Percentiles rank a stretch among this genome's conserved stretches.
Conservation (phyloP, 768 basidiomycete genomes). For the Panellus pusillus region DNA sequence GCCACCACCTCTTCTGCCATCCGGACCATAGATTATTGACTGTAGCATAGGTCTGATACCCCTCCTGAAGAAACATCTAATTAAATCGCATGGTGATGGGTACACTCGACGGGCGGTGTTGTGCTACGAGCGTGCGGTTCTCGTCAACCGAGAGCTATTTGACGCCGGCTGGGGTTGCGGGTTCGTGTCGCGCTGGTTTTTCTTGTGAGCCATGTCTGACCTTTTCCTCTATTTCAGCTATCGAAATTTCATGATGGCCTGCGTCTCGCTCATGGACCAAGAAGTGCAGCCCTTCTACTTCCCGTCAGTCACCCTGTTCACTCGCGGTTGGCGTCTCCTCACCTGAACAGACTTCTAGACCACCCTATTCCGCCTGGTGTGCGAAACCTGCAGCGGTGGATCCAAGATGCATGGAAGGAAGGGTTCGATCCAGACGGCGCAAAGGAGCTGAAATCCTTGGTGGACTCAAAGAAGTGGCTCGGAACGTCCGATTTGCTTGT, state of each 20-base stretch:
- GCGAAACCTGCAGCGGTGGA: constrained; percentile 71
- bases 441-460: constrained; percentile 52
- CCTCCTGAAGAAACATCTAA: constrained; percentile 56
- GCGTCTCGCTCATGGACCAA: constrained; percentile 71
- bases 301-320: constrained; percentile 22
- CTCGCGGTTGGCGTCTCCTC: neutral
- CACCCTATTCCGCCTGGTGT: constrained; percentile 64
- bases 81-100: constrained; percentile 50
- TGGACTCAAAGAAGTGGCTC: constrained; percentile 70
- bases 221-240: constrained; percentile 48
- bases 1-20: neutral
- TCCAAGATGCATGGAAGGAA: constrained; percentile 78
- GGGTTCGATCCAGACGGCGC: constrained; percentile 79
- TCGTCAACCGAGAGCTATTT: constrained; percentile 57
- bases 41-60: constrained; percentile 57
- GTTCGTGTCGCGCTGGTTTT: constrained; percentile 33
- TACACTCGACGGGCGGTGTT: constrained; percentile 56
- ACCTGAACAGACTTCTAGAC: constrained; percentile 42
- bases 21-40: neutral
- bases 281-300: constrained; percentile 60
- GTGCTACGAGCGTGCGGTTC: constrained; percentile 62
- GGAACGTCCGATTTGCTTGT: constrained; percentile 73
- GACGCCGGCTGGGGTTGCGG: constrained; percentile 76
- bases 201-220: neutral
- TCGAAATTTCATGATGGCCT: constrained; percentile 81